A percentile compares a stretch with the other conserved stretches of the same genome.
These are phyloP conservation scores for Fusarium sp. DNA, from an alignment of 2,329 filamentous ascomycete genomes.

Conservation along the genomic window DNA sequence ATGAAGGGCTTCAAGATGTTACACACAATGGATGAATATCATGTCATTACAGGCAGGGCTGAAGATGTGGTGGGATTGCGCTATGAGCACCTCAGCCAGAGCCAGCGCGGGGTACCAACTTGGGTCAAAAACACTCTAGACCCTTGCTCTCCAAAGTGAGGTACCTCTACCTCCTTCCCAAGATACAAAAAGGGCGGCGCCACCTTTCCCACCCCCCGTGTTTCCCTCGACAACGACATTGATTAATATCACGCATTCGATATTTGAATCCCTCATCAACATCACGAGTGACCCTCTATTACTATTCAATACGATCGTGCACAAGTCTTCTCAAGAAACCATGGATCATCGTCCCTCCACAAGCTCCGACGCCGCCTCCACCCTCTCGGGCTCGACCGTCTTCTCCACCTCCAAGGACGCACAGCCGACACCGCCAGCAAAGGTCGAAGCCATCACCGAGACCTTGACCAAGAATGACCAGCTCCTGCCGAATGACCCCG, in stretches of 20 bases:
- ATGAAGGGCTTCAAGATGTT: neutral
- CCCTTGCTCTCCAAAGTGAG: neutral
- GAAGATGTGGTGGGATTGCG: neutral
- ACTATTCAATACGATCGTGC: neutral
- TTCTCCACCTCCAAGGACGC: slow-evolving; percentile 46
- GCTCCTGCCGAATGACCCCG: neutral
- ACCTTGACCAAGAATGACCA: neutral
- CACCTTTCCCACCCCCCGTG: neutral
- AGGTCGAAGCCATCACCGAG: neutral
- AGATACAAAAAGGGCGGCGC: neutral
- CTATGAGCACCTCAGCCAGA: neutral
- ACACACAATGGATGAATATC: neutral
- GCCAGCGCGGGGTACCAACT: neutral
- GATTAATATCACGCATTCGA: neutral
- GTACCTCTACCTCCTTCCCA: neutral
- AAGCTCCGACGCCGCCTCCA: slow-evolving; percentile 48
- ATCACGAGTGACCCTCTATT: neutral
- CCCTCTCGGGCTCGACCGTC: slow-evolving; percentile 47
- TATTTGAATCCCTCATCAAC: neutral
- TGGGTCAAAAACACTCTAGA: neutral
- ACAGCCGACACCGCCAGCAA: slow-evolving; percentile 17
- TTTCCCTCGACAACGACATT: neutral
- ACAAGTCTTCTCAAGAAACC: neutral
- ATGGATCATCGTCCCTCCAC: slow-evolving; percentile 43
- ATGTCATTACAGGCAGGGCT: neutral